Evolutionary conservation across 2,329 filamentous ascomycete genomes (phyloP), one percentile per base, ranked within the genome.

Genomic region (Lecanicillium sp.): DNA sequence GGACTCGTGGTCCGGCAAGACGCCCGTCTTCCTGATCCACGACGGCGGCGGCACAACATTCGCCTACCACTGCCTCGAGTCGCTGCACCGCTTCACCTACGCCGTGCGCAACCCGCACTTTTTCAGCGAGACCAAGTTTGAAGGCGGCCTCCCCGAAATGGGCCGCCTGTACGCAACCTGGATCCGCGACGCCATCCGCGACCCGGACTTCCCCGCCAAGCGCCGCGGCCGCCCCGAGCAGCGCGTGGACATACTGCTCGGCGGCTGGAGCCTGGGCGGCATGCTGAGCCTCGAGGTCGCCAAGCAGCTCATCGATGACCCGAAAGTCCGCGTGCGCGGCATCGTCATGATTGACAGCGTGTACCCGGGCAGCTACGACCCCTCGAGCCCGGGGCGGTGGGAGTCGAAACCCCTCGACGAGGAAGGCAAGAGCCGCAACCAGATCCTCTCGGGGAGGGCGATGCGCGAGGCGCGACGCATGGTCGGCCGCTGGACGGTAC

Each of bases 41-140:
- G 76, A 80, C 44, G 76, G 76, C 46, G 74, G 76, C 46, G 76
- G 76, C 50, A 79, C 75, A 2, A 69, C 67, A 3, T 77, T 74
- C 49, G 66, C 65, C 46, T 79, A 79, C 52, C 66, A 74, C 54
- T 71, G 68, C 44, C 61, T 80, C 4, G 62, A 67, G 14, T 49
- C 61, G 2, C 58, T 79, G 17, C 55, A 57, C 25, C 71, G 76
- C 5, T 55, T 61, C 14, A 55, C 76, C 28, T 76, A 71, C 45
- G 75, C 66, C 37, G 72, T 80, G 40, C 57, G 65, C 43, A 79
- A 79, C 51, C 71, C 74, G 4, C 59, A 61, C 42, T 77, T 75
- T 48, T 54, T 61, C 43, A 61, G 62, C 2, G 66, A 64, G 7
- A 54, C 62, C 12, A 56, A 55, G 5, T 79, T 73, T 58, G 56